Base-by-base conservation (phyloP, 2,329 filamentous ascomycete species). In the Daldinia sp. region DNA sequence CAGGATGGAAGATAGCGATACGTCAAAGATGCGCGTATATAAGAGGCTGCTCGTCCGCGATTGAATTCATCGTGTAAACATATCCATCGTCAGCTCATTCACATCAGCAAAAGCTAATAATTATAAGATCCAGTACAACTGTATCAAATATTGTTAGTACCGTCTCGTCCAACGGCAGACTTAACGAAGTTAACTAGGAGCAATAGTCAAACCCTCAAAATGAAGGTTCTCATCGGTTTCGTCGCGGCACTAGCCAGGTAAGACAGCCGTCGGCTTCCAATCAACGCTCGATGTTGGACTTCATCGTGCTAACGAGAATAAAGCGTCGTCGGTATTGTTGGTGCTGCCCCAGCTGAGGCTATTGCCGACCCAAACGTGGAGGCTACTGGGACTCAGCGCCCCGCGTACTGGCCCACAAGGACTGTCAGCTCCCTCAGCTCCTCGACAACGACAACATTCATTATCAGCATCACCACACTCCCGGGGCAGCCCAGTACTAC, bases 391-490 rank as follows among this genome's bases (percentile, higher is more conserved):
- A 51, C 13, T 53, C 15, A 26, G 30, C 4, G 6, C 23, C 10
- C 59, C 58, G 13, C 60, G 26, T 9, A 41, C 42, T 37, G 9
- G 37, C 69, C 57, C 41, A 50, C 56, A 7, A 50, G 54, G 46
- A 54, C 51, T 13, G 3, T 30, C 3, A 63, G 41, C 56, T 30
- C 50, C 35, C n/a, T 70, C 12, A 74, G 75, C 20, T 72, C 74
- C 26, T 70, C 60, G 6, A 70, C 71, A 9, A 71, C 70, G n/a
- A 67, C 70, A 9, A 48, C 69, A 9, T 71, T 78, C 57, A 73
- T 69, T 58, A 76, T 74, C 62, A 74, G 64, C 59, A 63, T 78
- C 50, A 76, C 72, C 18, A 75, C 73, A 18, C 57, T 77, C 6
- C 75, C 74, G 20, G 54, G 48, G 53, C 53, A 65, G 26, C 48